Evolutionary conservation across 495 filamentous ascomycete genomes (phyloP).

Genomic region (Penicillium canescens): DNA sequence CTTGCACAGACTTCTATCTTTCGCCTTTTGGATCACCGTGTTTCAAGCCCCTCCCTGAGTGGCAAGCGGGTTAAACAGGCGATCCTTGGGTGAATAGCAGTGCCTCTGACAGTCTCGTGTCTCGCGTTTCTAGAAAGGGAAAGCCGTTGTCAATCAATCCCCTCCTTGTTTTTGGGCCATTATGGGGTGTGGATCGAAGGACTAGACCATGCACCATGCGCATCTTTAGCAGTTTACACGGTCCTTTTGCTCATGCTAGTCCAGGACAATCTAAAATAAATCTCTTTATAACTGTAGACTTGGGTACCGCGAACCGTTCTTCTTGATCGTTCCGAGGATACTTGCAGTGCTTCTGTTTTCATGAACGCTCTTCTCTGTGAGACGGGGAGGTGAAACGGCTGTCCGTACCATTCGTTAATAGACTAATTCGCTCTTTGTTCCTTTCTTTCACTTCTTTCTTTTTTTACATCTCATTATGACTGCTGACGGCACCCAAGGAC

Average conservation of each 20-base stretch:
- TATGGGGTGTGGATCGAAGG: constrained; percentile 8
- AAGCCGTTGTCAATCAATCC: constrained; percentile 8
- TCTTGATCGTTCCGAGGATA: background rate
- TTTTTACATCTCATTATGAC: constrained; percentile 11
- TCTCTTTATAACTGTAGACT: constrained; percentile 4
- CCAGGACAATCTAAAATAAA: background rate
- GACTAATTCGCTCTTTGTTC: background rate
- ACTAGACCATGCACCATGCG: constrained; percentile 10
- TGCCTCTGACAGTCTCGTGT: constrained; percentile 1
- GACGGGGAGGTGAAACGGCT: background rate
- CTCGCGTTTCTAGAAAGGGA: constrained; percentile 1
- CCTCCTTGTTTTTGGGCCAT: background rate
- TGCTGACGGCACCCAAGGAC: constrained; percentile 30
- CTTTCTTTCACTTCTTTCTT: background rate
- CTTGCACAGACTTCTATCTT: background rate
- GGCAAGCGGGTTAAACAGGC: background rate
- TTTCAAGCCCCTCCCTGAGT: background rate
- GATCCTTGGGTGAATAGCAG: background rate
- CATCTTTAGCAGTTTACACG: constrained; percentile 1
- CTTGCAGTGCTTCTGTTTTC: background rate
- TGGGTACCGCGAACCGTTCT: background rate
- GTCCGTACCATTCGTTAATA: background rate
- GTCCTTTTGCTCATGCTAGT: constrained; percentile 2
- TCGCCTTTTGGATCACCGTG: background rate
- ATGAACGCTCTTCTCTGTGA: background rate